Conservation (phyloP, 768 basidiomycete genomes). For the Epithele typhae region DNA sequence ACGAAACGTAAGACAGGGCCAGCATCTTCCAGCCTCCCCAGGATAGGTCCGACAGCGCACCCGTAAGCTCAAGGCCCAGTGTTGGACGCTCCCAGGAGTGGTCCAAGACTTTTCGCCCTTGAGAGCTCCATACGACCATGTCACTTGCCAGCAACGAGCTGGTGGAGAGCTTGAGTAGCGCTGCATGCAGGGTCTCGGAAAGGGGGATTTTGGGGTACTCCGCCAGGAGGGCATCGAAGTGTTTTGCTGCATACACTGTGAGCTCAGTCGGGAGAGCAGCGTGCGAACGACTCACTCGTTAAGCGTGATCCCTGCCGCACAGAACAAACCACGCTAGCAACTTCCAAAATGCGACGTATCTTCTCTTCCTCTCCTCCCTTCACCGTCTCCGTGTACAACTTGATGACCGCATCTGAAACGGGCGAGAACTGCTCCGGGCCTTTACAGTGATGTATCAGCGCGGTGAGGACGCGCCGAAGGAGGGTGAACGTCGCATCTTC, state of each 20-base stretch:
- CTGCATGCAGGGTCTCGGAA: constrained; percentile 22
- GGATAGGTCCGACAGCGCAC: constrained; percentile 54
- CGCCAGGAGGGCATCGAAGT: constrained; percentile 33
- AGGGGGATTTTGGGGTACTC: constrained; percentile 26
- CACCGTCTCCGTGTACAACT: constrained; percentile 28
- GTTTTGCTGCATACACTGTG: constrained; percentile 28
- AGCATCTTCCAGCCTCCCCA: constrained; percentile 81
- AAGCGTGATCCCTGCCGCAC: constrained; percentile 73
- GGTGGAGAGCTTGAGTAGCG: constrained; percentile 30
- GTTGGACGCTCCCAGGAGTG: constrained; percentile 35
- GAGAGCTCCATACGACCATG: constrained; percentile 34
- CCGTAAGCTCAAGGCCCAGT: constrained; percentile 54
- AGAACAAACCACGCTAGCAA: constrained; percentile 51
- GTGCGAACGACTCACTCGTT: constrained; percentile 39
- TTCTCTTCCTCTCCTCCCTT: constrained; percentile 29
- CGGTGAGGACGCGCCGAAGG: constrained; percentile 70
- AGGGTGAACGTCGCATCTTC: constrained; percentile 47
- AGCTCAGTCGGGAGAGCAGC: too few species aligned
- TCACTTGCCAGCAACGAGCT: constrained; percentile 40
- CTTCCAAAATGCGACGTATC: constrained; percentile 49
- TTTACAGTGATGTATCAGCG: constrained; percentile 80
- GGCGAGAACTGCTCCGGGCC: constrained; percentile 57
- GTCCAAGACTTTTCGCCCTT: constrained; percentile 54
- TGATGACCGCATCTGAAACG: constrained; percentile 50
- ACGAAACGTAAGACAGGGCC: constrained; percentile 55